Conservation (phyloP, 805 yeast species). For the Metschnikowia peoriensis region DNA sequence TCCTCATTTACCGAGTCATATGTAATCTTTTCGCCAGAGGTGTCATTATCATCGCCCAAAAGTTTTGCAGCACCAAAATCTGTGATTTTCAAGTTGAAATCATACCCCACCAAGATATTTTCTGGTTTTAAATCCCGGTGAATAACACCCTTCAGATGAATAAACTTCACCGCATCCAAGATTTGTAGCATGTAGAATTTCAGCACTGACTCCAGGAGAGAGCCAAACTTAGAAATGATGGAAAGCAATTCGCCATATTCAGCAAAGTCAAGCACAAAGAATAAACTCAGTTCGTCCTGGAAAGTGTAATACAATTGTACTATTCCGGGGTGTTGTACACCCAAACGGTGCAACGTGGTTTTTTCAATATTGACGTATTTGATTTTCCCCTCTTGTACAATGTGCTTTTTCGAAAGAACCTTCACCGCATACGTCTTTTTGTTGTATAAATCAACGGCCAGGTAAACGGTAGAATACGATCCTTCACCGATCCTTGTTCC, state of each 20-base stretch:
- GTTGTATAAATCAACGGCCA: conserved; percentile 76
- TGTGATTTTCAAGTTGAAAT: conserved; percentile 86
- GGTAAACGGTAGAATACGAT: conserved; percentile 89
- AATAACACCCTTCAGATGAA: conserved; percentile 85
- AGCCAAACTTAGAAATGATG: conserved; percentile 72
- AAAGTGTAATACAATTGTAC: conserved; percentile 90
- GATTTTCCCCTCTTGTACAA: conserved; percentile 89
- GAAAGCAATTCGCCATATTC: conserved; percentile 91
- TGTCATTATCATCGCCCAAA: conserved; percentile 40
- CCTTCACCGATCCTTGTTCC: conserved; percentile 93
- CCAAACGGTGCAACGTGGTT: conserved; percentile 79
- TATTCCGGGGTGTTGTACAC: conserved; percentile 88
- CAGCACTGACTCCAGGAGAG: conserved; percentile 70
- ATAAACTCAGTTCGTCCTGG: conserved; percentile 84
- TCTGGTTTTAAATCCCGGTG: conserved; percentile 96
- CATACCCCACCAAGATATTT: conserved; percentile 79
- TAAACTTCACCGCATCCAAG: conserved; percentile 85
- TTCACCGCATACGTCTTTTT: conserved; percentile 84
- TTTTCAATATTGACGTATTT: conserved; percentile 96
- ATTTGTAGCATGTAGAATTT: conserved; percentile 82
- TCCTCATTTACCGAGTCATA: conserved; percentile 27
- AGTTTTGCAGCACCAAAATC: conserved; percentile 98
- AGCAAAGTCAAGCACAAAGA: conserved; percentile 92
- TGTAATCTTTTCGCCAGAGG: conserved; percentile 30
- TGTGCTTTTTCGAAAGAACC: conserved; percentile 86